Conservation (phyloP, 225 moss, liverwort and hornwort genomes). For the Polytrichum commune region DNA sequence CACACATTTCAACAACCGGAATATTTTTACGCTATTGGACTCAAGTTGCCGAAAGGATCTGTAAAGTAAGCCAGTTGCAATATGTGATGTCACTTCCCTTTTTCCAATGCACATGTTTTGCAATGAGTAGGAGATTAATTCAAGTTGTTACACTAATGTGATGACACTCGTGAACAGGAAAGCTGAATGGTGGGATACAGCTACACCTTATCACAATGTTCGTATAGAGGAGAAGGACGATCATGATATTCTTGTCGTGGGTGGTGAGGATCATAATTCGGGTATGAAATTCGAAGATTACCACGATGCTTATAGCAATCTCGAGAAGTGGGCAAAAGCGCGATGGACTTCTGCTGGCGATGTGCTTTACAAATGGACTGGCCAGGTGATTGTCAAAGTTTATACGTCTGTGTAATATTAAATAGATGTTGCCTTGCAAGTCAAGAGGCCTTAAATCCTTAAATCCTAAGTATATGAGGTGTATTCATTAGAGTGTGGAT, state of each 20-base stretch:
- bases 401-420: too few species aligned
- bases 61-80: constrained; percentile 16
- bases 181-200: constrained; percentile 54
- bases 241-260: constrained; percentile 40
- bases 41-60: constrained; percentile 45
- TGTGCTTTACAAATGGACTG: constrained; percentile 49
- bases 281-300: constrained; percentile 46
- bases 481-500: too few species aligned
- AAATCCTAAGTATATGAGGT: too few species aligned
- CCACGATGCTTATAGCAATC: constrained; percentile 35
- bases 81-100: background rate
- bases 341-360: constrained; percentile 50
- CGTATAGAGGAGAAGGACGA: constrained; percentile 33
- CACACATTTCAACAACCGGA: constrained; percentile 35
- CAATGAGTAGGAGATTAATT: too few species aligned
- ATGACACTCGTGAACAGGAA: constrained; percentile 18
- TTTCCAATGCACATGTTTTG: too few species aligned
- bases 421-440: too few species aligned
- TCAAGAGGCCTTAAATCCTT: too few species aligned
- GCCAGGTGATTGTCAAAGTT: constrained; percentile 25
- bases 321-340: constrained; percentile 45
- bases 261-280: constrained; percentile 44
- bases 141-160: too few species aligned
- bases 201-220: constrained; percentile 43
- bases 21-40: constrained; percentile 35